A percentile compares a stretch with the other conserved stretches of the same genome.
Evolutionary conservation across 2,329 filamentous ascomycete species (phyloP).

Genomic region (Penicillium sp.): DNA sequence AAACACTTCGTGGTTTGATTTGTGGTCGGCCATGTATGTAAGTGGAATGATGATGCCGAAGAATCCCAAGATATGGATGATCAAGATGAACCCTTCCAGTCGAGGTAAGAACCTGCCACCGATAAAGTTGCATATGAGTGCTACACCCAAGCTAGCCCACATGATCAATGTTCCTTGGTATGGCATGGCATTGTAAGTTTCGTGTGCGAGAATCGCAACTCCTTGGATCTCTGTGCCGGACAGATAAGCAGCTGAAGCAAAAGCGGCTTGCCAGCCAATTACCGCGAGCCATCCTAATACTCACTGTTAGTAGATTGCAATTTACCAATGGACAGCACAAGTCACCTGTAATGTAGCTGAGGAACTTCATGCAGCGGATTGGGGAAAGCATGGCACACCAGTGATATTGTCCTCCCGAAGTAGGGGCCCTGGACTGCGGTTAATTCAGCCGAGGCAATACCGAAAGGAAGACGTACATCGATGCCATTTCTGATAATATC

Average conservation of each 20-base stretch:
- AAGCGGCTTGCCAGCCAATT: conserved; percentile 1
- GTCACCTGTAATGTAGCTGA: conserved; percentile 4
- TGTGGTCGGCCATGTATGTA: neutral
- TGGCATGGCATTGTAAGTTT: conserved; percentile 10
- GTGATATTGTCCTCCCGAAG: conserved; percentile 4
- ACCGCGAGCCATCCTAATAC: neutral
- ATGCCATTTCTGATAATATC: neutral
- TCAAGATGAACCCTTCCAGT: neutral
- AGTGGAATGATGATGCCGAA: neutral
- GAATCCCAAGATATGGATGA: neutral
- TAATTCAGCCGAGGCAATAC: neutral
- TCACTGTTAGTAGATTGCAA: neutral
- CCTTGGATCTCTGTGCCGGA: conserved; percentile 3
- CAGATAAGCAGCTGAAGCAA: neutral
- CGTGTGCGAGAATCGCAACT: conserved; percentile 1
- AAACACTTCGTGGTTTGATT: neutral
- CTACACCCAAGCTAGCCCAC: neutral
- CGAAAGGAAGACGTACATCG: neutral
- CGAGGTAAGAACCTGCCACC: neutral
- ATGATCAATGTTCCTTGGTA: neutral
- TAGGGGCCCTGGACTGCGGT: neutral
- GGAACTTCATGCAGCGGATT: neutral
- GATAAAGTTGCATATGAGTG: neutral
- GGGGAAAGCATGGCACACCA: conserved; percentile 7
- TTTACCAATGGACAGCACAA: rapidly evolving